Evolutionary conservation across 2,329 filamentous ascomycete species (phyloP), one percentile per base, ranked within the genome.

Genomic region (Alternaria sp.): DNA sequence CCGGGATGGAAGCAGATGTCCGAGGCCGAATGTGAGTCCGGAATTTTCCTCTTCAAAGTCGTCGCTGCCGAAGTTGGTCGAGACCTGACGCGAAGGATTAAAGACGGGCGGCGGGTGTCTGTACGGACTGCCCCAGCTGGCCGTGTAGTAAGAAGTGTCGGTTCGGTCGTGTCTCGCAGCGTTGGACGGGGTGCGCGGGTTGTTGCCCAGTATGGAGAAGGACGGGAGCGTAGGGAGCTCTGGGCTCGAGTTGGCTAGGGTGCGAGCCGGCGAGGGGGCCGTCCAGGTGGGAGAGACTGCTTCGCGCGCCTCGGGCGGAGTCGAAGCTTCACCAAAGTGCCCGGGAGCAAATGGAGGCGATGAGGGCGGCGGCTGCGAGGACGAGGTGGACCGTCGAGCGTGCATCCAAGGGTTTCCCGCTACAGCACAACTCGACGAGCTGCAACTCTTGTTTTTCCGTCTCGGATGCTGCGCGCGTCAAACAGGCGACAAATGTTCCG

Each of bases 51-150:
- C 77, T 18, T 80, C 78, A 58, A 79, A 70, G 55, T 79, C 78
- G 76, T 81, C 79, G 67, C 78, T 80, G 37, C 71, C 79, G 30
- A 77, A 73, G 37, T 71, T 65, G 30, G 71, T 71, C 61, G 74
- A 78, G 54, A 59, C 60, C 12, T 69, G 69, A 44, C 72, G 78
- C 65, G 70, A 72, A 4, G 66, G 65, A 62, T 76, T 74, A 68
- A 76, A 77, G 15, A 66, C 76, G 80, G 70, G 90, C 12, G 85
- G 83, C 43, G 90, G 87, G 65, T 86, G 86, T 59, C 92, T 90
- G 81, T 97, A 97, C 21, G 94, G 94, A 58, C 94, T 97, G 60
- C 94, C 94, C 94, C 94, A 97, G 78, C 91, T 94, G 53, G 93
- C 91, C 50, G 93, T 96, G 75, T 88, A 88, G 76, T 87, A 88